Evolutionary conservation across 2,329 filamentous ascomycete species (phyloP).

Genomic region (Chalaropsis thielavioides): DNA sequence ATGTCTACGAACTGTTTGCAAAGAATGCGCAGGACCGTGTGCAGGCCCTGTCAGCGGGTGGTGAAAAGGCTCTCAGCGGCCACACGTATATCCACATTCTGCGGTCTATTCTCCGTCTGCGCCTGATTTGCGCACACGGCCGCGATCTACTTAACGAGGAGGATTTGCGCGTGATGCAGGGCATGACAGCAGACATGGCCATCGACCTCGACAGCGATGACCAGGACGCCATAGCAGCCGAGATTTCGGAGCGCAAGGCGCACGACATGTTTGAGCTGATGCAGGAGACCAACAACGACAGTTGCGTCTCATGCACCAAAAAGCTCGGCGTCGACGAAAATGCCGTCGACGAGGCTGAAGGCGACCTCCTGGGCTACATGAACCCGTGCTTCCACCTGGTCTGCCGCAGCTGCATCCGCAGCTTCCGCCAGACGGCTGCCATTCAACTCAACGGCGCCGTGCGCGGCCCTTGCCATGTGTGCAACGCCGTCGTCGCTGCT

Average conservation of each 20-base stretch:
- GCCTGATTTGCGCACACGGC: constrained; percentile 87
- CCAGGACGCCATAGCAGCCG: constrained; percentile 39
- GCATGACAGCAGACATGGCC: constrained; percentile 67
- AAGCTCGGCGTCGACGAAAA: constrained; percentile 44
- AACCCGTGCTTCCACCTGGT: constrained; percentile 78
- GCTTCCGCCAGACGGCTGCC: constrained; percentile 41
- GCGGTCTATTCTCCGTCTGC: constrained; percentile 76
- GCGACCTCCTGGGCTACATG: constrained; percentile 60
- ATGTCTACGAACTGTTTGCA: constrained; percentile 73
- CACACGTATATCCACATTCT: constrained; percentile 89
- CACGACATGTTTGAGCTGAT: constrained; percentile 78
- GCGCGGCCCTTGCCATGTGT: constrained; percentile 51
- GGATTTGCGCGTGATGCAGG: constrained; percentile 66
- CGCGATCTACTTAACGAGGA: constrained; percentile 75
- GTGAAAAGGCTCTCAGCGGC: constrained; percentile 54
- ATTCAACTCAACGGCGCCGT: constrained; percentile 23
- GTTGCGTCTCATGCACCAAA: constrained; percentile 55
- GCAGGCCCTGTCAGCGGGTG: constrained; percentile 49
- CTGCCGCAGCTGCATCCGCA: constrained; percentile 57
- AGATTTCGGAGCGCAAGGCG: constrained; percentile 53
- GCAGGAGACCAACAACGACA: constrained; percentile 63
- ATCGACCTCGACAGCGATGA: constrained; percentile 79
- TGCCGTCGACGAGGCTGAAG: constrained; percentile 44
- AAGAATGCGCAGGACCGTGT: constrained; percentile 69
- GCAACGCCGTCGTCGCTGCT: constrained; percentile 46